phyloP scores from a whole-genome alignment of 1,284 basidiomycete species.

The Cystobasidiaceae sp. region DNA sequence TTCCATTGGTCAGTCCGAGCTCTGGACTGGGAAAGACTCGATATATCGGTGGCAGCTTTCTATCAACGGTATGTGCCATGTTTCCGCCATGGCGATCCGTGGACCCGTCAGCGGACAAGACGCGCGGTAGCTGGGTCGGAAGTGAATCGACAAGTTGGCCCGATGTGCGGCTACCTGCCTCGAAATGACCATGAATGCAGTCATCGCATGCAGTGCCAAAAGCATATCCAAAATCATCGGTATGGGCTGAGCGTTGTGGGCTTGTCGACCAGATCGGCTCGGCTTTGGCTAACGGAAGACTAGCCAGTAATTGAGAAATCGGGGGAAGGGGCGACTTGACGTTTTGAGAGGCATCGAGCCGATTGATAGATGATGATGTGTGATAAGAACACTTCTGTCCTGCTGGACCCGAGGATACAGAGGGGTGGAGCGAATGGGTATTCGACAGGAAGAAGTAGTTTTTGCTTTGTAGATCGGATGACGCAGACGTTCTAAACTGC shows the following conservation, averaged over 20 bases:
- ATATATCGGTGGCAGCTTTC: too few species aligned
- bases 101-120: too few species aligned
- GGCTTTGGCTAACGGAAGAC: slow-evolving; percentile 1
- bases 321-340: slow-evolving; percentile 15
- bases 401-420: neutral
- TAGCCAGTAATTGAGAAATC: slow-evolving; percentile 23
- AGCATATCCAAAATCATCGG: too few species aligned
- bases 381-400: neutral
- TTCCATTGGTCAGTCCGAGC: too few species aligned
- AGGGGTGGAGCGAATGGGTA: neutral
- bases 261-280: neutral
- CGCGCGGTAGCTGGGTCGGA: too few species aligned
- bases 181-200: too few species aligned
- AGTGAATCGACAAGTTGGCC: too few species aligned
- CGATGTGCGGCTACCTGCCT: too few species aligned
- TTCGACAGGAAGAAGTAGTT: slow-evolving; percentile 7
- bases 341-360: neutral
- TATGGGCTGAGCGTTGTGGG: neutral
- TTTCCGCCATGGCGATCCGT: too few species aligned
- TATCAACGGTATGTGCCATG: too few species aligned
- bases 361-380: neutral
- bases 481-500: neutral
- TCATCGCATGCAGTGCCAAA: too few species aligned
- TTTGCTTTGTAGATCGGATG: neutral
- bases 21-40: too few species aligned